phyloP scores from a whole-genome alignment of 192 early-diverging fungal genomes.

The Spinellus fusiger region DNA sequence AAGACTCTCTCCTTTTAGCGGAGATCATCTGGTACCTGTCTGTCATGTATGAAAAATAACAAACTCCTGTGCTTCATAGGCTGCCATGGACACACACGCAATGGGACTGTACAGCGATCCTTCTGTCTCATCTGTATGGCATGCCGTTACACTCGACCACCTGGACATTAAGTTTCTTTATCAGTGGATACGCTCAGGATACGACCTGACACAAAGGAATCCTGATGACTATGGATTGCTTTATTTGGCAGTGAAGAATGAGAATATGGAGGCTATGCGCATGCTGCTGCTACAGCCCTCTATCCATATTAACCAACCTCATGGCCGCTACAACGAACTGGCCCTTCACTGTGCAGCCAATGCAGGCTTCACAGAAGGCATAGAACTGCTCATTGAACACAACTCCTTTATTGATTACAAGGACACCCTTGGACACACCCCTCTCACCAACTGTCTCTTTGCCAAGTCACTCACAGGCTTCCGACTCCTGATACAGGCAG shows the following conservation, averaged over 20 bases:
- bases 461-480: conserved; percentile 10
- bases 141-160: conserved; percentile 5
- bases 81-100: too few species aligned
- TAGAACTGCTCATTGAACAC: conserved; percentile 32
- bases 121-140: conserved; percentile 13
- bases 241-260: conserved; percentile 26
- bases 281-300: conserved; percentile 23
- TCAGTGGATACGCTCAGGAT: conserved; percentile 20
- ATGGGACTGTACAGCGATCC: background rate
- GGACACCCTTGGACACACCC: conserved; percentile 29
- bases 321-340: conserved; percentile 30
- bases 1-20: too few species aligned
- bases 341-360: conserved; percentile 26
- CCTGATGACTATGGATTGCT: conserved; percentile 27
- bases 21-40: too few species aligned
- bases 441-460: conserved; percentile 25
- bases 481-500: conserved; percentile 16
- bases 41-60: too few species aligned
- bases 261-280: conserved; percentile 32
- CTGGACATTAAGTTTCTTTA: conserved; percentile 33
- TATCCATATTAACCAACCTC: conserved; percentile 18
- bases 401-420: conserved; percentile 13
- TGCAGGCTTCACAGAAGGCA: conserved; percentile 12
- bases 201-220: conserved; percentile 8
- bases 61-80: too few species aligned